Base-by-base conservation (phyloP, 371 early-diverging fungal species). In the Saksenaea oblongispora region DNA sequence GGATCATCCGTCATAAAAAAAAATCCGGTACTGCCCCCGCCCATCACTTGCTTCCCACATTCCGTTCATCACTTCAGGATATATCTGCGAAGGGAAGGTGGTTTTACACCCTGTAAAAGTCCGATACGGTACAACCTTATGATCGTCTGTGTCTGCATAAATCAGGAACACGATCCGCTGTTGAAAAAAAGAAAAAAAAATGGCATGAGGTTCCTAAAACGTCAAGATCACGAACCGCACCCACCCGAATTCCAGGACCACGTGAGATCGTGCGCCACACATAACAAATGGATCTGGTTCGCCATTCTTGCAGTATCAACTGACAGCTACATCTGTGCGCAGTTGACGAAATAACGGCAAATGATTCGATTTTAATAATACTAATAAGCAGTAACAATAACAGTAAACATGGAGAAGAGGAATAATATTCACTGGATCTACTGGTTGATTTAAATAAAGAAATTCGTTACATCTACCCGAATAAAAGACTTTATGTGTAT, bases 251-350 rank as follows among this genome's bases (percentile, higher is more conserved):
- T 47, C 22, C 22, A 9, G 7, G 22, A 47, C n/a, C 51, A 47
- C 51, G 51, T 47, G 51, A 47, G 51, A 17, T 22, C 22, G 51
- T 47, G 51, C 51, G 51, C 51, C 51, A 47, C 51, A 22, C 22
- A 22, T 9, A 47, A 18, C 0, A 11, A 7, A 47, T 5, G 22
- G 24, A 17, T 22, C 51, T 22, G 51, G 22, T 22, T 47, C 51
- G 51, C 24, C 24, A 47, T 47, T 22, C 51, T 22, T 26, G 51
- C 22, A 47, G 51, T 22, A 10, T 47, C 24, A 10, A 22, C 18
- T 47, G 51, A 47, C 51, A 47, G 51, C 9, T 47, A 10, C 51
- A 47, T 17, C 51, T 47, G 22, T 22, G 51, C 22, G 3, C 24
- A 47, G 9, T 22, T 22, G 51, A 47, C 17, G 22, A 26, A 47